A percentile compares a stretch with the other conserved stretches of the same genome.
Conservation (phyloP, 1,284 basidiomycete species). For the Mycena sp. region DNA sequence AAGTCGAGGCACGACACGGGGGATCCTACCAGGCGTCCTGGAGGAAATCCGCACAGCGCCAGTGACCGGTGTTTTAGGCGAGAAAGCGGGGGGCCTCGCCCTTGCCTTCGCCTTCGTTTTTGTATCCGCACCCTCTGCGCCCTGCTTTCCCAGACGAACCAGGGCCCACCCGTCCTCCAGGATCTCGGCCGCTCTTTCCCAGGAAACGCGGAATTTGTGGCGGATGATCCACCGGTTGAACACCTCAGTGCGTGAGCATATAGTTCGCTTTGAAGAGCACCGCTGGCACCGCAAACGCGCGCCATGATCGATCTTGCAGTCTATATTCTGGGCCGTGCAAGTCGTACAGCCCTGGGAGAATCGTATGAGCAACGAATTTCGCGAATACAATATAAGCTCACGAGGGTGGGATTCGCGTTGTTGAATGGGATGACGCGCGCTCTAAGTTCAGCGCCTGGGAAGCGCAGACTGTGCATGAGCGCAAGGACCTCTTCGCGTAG, state of each 20-base stretch:
- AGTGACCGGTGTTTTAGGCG: background rate
- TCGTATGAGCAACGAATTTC: background rate
- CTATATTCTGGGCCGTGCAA: background rate
- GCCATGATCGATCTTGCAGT: background rate
- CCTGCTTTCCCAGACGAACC: background rate
- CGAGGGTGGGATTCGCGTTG: background rate
- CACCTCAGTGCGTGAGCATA: background rate
- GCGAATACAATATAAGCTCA: background rate
- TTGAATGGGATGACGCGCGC: background rate
- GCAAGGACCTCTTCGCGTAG: background rate
- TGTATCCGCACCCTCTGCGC: too few relatives aligned
- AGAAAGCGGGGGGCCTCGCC: background rate
- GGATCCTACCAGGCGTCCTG: constrained; percentile 10
- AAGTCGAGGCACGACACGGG: background rate
- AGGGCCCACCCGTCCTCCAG: background rate
- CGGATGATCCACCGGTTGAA: constrained; percentile 12
- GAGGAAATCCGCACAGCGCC: background rate
- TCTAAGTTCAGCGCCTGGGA: background rate
- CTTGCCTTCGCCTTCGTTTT: background rate
- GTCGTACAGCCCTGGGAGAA: background rate
- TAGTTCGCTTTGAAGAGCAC: background rate
- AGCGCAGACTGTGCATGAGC: background rate
- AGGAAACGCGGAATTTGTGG: constrained; percentile 14
- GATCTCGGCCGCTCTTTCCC: constrained; percentile 7
- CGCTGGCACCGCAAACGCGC: background rate